A percentile compares a stretch with the other conserved stretches of the same genome.
Conservation (phyloP, 1,139 yeast genomes). For the Yamadazyma taylorii region DNA sequence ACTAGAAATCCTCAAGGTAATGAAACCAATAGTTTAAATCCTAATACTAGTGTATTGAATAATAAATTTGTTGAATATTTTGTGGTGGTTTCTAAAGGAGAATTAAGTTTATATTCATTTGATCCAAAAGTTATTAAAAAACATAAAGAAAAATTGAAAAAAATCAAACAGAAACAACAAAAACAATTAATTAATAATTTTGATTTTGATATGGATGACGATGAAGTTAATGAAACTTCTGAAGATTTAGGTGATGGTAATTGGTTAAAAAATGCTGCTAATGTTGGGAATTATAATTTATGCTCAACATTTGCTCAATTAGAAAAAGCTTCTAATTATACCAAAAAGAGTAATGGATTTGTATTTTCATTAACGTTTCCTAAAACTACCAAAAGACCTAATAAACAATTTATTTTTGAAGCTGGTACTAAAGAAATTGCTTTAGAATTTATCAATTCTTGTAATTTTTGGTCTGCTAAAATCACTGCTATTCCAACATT, state of each 20-base stretch:
- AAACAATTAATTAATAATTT: constrained; percentile 13
- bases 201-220: constrained; percentile 17
- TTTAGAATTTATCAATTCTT: constrained; percentile 67
- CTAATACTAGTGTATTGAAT: constrained; percentile 7
- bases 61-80: constrained; percentile 48
- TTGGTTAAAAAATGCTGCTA: constrained; percentile 58
- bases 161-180: constrained; percentile 25
- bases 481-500: constrained; percentile 74
- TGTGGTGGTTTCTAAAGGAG: constrained; percentile 60
- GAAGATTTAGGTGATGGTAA: constrained; percentile 61
- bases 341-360: constrained; percentile 12
- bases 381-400: constrained; percentile 29
- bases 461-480: constrained; percentile 91
- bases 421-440: constrained; percentile 74
- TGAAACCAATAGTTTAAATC: constrained; percentile 10
- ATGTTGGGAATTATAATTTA: constrained; percentile 47
- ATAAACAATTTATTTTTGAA: constrained; percentile 46
- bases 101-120: constrained; percentile 53
- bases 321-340: constrained; percentile 24
- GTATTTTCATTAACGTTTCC: constrained; percentile 45
- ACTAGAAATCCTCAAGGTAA: constrained; percentile 5
- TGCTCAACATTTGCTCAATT: constrained; percentile 51
- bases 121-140: constrained; percentile 46
- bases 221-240: constrained; percentile 15
- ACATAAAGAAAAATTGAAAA: constrained; percentile 36